Conservation (phyloP, 352 stramenopile genomes). For the Aphanomyces cochlioides region DNA sequence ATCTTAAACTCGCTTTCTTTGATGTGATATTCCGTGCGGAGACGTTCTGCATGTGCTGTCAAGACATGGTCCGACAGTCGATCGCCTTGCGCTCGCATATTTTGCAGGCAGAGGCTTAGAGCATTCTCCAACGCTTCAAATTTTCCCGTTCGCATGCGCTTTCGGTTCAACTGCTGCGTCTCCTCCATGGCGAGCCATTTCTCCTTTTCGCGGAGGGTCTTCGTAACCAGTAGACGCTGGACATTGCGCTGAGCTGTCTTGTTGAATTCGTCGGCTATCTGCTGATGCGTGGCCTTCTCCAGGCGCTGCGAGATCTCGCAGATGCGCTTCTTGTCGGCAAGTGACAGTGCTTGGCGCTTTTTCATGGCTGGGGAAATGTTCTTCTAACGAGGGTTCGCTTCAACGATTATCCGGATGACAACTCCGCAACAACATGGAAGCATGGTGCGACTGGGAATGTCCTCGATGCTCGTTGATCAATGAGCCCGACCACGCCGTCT, state of each 20-base stretch:
- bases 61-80: conserved; percentile 24
- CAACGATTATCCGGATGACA: neutral
- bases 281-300: conserved; percentile 27
- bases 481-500: neutral
- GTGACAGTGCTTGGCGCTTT: conserved; percentile 18
- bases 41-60: conserved; percentile 24
- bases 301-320: conserved; percentile 27
- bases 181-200: conserved; percentile 29
- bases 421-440: neutral
- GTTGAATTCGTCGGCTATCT: conserved; percentile 29
- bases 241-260: conserved; percentile 10
- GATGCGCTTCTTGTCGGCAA: conserved; percentile 31
- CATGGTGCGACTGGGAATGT: conserved; percentile 23
- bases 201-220: conserved; percentile 28
- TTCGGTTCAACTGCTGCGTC: conserved; percentile 13
- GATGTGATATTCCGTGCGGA: conserved; percentile 26
- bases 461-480: conserved; percentile 28
- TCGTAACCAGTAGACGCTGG: conserved; percentile 24
- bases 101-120: conserved; percentile 21
- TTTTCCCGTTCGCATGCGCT: conserved; percentile 25
- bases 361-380: conserved; percentile 2
- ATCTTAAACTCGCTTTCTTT: conserved; percentile 31
- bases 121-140: conserved; percentile 27
- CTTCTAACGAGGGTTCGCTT: conserved; percentile 15
- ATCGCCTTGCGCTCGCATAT: conserved; percentile 14